phyloP scores from a whole-genome alignment of 2,329 filamentous ascomycete species.

The Thelonectria discophora region DNA sequence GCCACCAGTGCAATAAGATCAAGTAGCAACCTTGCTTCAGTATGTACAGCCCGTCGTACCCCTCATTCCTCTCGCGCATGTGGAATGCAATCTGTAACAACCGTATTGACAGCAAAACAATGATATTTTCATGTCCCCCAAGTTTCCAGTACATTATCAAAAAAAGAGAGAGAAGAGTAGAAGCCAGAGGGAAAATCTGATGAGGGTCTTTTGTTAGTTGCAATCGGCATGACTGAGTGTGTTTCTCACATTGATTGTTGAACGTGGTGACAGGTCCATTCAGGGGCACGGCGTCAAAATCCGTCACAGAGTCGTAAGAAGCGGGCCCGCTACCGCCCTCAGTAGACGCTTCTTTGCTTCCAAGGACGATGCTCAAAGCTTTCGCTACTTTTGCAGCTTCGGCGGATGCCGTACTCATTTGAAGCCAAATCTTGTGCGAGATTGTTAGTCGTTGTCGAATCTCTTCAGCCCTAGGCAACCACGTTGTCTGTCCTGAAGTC shows the following conservation, averaged over 20 bases:
- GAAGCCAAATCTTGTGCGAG: constrained; percentile 29
- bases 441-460: constrained; percentile 21
- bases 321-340: constrained; percentile 6
- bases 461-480: constrained; percentile 17
- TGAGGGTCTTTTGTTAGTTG: constrained; percentile 21
- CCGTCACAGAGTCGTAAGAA: constrained; percentile 20
- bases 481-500: constrained; percentile 15
- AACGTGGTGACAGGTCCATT: constrained; percentile 19
- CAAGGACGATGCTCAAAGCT: constrained; percentile 28
- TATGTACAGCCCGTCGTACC: too few species aligned
- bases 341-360: constrained; percentile 17
- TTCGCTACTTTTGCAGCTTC: constrained; percentile 29
- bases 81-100: background rate
- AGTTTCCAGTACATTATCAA: constrained; percentile 28
- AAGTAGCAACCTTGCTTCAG: too few species aligned
- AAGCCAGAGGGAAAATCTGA: constrained; percentile 26
- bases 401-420: constrained; percentile 23
- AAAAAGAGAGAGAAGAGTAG: constrained; percentile 25
- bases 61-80: too few species aligned
- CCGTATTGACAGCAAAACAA: constrained; percentile 18
- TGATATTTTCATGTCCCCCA: constrained; percentile 20
- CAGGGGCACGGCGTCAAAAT: constrained; percentile 21
- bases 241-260: constrained; percentile 30
- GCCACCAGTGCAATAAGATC: too few species aligned
- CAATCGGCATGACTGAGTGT: constrained; percentile 7